phyloP scores from a whole-genome alignment of 2,329 filamentous ascomycete genomes.

The Pseudogymnoascus sp. region DNA sequence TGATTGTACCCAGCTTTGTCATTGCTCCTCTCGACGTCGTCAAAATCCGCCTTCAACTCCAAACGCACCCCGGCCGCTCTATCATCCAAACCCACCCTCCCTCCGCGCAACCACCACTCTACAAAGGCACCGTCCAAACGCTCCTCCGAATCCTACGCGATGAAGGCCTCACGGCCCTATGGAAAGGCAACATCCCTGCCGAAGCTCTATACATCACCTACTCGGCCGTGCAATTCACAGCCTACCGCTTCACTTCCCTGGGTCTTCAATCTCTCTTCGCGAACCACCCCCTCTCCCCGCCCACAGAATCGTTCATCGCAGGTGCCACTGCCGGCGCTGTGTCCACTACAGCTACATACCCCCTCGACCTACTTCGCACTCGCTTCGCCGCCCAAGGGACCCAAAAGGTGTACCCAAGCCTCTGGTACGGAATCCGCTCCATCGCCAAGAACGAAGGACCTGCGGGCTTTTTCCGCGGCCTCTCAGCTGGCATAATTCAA shows the following conservation, averaged over 20 bases:
- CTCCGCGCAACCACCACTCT: constrained; percentile 44
- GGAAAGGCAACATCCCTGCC: constrained; percentile 97
- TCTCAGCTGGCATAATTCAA: constrained; percentile 72
- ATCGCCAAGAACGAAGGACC: constrained; percentile 70
- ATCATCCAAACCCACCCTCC: constrained; percentile 52
- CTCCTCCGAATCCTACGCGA: constrained; percentile 66
- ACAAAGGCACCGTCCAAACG: constrained; percentile 71
- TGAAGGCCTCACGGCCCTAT: constrained; percentile 79
- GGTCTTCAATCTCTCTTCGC: constrained; percentile 42
- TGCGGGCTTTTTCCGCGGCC: constrained; percentile 78
- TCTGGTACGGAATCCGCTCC: constrained; percentile 59
- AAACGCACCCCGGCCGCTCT: constrained; percentile 62
- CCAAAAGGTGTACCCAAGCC: constrained; percentile 67
- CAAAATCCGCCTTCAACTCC: constrained; percentile 94
- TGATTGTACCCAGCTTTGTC: constrained; percentile 56
- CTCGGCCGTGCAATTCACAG: constrained; percentile 78
- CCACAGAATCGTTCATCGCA: constrained; percentile 72
- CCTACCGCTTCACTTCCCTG: constrained; percentile 69
- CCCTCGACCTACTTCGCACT: constrained; percentile 84
- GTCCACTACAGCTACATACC: constrained; percentile 80
- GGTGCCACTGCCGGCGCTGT: constrained; percentile 76
- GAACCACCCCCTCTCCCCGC: constrained; percentile 45
- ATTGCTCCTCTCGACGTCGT: constrained; percentile 94
- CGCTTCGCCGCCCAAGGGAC: constrained; percentile 92
- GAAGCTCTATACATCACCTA: constrained; percentile 93